Evolutionary conservation across 257 asterid genomes (phyloP).

Genomic region (Solanum medicagineum): DNA sequence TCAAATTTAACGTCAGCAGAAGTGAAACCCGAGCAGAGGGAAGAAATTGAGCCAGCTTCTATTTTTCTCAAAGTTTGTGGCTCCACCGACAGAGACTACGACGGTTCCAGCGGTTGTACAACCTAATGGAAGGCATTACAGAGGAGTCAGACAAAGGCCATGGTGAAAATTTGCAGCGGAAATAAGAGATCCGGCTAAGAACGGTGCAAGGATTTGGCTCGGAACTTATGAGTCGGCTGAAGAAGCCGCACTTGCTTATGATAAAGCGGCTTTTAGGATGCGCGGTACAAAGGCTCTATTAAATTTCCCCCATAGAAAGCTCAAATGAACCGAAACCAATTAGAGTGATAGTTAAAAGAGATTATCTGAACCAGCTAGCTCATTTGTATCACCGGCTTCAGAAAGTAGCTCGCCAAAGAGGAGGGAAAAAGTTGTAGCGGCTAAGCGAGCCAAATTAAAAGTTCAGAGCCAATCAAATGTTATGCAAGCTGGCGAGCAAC

Average conservation of each 20-base stretch:
- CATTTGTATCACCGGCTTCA: constrained; percentile 25
- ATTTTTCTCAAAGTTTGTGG: constrained; percentile 1
- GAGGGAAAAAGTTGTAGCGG: constrained; percentile 19
- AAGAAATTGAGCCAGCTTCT: constrained; percentile 22
- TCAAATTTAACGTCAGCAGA: constrained; percentile 15
- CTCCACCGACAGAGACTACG: constrained; percentile 2
- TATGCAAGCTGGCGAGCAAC: constrained; percentile 25
- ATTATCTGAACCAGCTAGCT: constrained; percentile 39
- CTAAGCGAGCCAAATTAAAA: constrained; percentile 46
- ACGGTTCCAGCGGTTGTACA: constrained; percentile 3
- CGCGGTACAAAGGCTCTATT: constrained; percentile 81
- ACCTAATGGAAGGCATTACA: constrained; percentile 53
- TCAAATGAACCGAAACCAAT: constrained; percentile 88
- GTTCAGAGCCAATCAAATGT: constrained; percentile 36
- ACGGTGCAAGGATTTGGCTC: constrained; percentile 90
- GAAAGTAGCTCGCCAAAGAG: constrained; percentile 53
- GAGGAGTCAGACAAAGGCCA: constrained; percentile 82
- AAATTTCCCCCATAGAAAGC: constrained; percentile 66
- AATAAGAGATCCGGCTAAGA: constrained; percentile 81
- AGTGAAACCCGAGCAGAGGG: constrained; percentile 45
- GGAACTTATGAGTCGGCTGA: constrained; percentile 85
- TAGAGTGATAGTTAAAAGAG: constrained; percentile 49
- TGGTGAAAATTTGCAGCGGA: constrained; percentile 96
- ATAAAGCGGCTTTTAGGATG: constrained; percentile 79
- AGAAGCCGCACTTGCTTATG: constrained; percentile 88